phyloP scores from a whole-genome alignment of 1,284 basidiomycete genomes.

The Melampsora larici-populina region DNA sequence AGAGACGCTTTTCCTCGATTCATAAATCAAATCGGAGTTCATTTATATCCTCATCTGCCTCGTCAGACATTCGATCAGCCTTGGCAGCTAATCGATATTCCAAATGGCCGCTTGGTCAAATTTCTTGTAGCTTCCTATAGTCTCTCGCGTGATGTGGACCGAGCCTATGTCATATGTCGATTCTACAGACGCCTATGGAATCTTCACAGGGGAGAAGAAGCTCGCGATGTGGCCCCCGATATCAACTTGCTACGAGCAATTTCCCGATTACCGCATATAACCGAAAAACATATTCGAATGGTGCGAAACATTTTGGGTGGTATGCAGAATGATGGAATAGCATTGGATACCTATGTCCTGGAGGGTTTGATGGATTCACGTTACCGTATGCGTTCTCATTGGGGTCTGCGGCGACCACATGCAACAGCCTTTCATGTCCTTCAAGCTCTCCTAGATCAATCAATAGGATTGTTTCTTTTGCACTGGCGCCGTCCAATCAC shows the following conservation, averaged over 20 bases:
- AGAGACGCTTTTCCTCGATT: constrained; percentile 17
- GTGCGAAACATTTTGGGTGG: not conserved
- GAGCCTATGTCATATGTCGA: not conserved
- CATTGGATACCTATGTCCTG: constrained; percentile 18
- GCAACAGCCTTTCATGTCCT: not conserved
- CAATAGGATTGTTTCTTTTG: constrained; percentile 18
- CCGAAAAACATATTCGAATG: constrained; percentile 5
- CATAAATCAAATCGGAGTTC: constrained; percentile 5
- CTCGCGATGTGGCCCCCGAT: constrained; percentile 11
- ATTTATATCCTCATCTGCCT: constrained; percentile 13
- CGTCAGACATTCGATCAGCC: not conserved
- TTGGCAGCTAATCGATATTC: not conserved
- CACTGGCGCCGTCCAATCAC: constrained; percentile 2
- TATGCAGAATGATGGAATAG: not conserved
- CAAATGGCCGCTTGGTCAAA: constrained; percentile 23
- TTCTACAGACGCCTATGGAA: not conserved
- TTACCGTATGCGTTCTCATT: constrained; percentile 8
- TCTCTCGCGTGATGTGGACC: not conserved
- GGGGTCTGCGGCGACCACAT: constrained; percentile 1
- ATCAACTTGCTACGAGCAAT: constrained; percentile 5
- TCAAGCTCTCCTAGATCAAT: not conserved
- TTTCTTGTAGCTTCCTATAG: constrained; percentile 19
- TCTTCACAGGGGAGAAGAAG: too few relatives aligned
- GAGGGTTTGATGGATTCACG: constrained; percentile 20
- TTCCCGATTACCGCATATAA: not conserved